A percentile compares a stretch with the other conserved stretches of the same genome.
Evolutionary conservation across 176 grass and related monocot species (phyloP).

Genomic region (Guadua angustifolia): DNA sequence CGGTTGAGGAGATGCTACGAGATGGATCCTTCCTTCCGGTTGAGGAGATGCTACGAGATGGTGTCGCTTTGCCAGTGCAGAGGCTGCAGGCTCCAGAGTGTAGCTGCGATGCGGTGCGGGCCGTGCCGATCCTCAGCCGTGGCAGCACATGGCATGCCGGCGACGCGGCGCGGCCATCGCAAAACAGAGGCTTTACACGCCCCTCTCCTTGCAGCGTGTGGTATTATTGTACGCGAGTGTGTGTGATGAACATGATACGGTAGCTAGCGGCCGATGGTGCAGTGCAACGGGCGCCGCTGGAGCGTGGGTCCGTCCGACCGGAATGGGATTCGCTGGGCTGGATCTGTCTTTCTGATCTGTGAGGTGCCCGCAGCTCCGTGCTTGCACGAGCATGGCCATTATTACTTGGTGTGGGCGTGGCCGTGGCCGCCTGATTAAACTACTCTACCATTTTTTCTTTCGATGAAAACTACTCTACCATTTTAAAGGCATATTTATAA

Average conservation of each 20-base stretch:
- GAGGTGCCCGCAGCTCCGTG: background rate
- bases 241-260: background rate
- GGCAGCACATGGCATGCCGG: constrained; percentile 42
- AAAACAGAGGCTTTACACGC: background rate
- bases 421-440: too few species aligned
- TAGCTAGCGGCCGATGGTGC: background rate
- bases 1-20: background rate
- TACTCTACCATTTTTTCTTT: too few species aligned
- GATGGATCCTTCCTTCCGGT: background rate
- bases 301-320: background rate
- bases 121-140: constrained; percentile 7
- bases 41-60: background rate
- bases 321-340: constrained; percentile 12
- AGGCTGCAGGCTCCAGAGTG: background rate
- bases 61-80: background rate
- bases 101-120: background rate
- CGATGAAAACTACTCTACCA: too few species aligned
- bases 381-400: constrained; percentile 28
- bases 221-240: background rate
- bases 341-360: background rate
- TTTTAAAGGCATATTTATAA: too few species aligned
- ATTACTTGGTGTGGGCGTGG: constrained; percentile 30
- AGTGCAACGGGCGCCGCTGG: background rate
- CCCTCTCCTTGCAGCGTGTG: background rate
- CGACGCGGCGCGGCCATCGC: background rate